Evolutionary conservation across 2,329 filamentous ascomycete species (phyloP), one percentile per base, ranked within the genome.

Genomic region (Fusarium paranaense): DNA sequence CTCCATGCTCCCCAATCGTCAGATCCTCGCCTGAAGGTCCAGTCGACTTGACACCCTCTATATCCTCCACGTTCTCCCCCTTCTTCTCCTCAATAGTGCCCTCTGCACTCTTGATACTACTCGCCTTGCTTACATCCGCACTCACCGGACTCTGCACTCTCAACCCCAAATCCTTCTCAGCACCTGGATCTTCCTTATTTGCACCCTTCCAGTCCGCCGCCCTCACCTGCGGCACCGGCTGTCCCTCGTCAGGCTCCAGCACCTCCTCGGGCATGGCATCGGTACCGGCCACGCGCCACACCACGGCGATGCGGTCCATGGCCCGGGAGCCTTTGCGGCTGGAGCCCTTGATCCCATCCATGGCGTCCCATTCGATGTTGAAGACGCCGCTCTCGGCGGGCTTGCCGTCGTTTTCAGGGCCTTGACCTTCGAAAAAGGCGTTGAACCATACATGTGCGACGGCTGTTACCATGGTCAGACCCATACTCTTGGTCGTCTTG

Each of bases 361-460:
- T 94, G 63, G 87, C 86, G 42, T 90, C 88, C 89, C 89, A 91
- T 1, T 87, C 87, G 32, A 91, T 88, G 67, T 85, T 83, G 59
- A 91, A 91, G 4, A 90, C 85, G 13, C 89, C 96, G 11, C 89
- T 93, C 50, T 92, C 88, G 58, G 93, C 88, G 0, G 94, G 87
- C 18, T 86, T 84, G 27, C 93, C 94, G 32, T 85, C 82, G 47
- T 91, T 87, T 78, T 95, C 93, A 0, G 93, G 91, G 0, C 93
- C 93, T 22, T 90, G 86, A 52, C 95, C 95, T 83, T 98, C 97
- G 78, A 98, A 98, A 83, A 92, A 98, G 2, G 92, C 87, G 79
- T 99, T 99, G 86, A 98, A 98, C 97, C 97, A 99, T 18, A 98
- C 94, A 79, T 98, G 96, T 0, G 95, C 95, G 11, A 98, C 92